phyloP scores from a whole-genome alignment of 2,329 filamentous ascomycete genomes.

The Nothomitra cinnamomea region DNA sequence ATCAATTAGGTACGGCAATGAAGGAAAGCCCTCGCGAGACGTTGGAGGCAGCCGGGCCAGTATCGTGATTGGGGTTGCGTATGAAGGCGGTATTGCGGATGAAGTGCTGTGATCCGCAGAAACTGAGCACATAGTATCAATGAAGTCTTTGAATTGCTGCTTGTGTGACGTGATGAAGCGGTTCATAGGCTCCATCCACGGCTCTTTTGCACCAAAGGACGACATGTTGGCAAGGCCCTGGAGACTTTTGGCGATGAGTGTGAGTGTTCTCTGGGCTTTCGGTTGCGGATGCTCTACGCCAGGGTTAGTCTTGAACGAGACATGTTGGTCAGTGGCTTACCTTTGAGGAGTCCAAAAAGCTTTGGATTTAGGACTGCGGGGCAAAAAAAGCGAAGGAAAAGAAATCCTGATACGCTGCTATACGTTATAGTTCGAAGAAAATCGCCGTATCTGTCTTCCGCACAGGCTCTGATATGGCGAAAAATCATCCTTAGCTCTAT shows the following conservation, averaged over 20 bases:
- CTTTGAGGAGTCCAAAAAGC: conserved; percentile 69
- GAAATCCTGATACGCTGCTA: conserved; percentile 84
- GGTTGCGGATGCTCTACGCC: conserved; percentile 59
- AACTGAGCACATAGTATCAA: conserved; percentile 74
- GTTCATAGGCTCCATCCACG: conserved; percentile 99
- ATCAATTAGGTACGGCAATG: conserved; percentile 83
- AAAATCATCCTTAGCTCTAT: conserved; percentile 71
- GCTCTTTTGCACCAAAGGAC: conserved; percentile 82
- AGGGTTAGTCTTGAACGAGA: conserved; percentile 5
- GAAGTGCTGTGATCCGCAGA: conserved; percentile 44
- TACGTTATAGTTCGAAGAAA: conserved; percentile 80
- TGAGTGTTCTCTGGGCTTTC: conserved; percentile 72
- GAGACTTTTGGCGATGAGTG: conserved; percentile 79
- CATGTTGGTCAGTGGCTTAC: conserved; percentile 22
- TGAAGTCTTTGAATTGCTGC: conserved; percentile 67
- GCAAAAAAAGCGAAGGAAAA: conserved; percentile 90
- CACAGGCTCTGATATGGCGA: conserved; percentile 79
- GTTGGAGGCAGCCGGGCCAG: conserved; percentile 63
- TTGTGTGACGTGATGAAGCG: conserved; percentile 61
- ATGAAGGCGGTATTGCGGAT: conserved; percentile 59
- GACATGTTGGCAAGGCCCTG: conserved; percentile 84
- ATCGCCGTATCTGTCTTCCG: conserved; percentile 86
- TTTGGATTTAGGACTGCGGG: conserved; percentile 93
- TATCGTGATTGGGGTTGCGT: conserved; percentile 85
- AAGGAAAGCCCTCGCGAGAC: conserved; percentile 81